Conservation (phyloP, 2,329 filamentous ascomycete genomes). For the Exophiala viscosa region DNA sequence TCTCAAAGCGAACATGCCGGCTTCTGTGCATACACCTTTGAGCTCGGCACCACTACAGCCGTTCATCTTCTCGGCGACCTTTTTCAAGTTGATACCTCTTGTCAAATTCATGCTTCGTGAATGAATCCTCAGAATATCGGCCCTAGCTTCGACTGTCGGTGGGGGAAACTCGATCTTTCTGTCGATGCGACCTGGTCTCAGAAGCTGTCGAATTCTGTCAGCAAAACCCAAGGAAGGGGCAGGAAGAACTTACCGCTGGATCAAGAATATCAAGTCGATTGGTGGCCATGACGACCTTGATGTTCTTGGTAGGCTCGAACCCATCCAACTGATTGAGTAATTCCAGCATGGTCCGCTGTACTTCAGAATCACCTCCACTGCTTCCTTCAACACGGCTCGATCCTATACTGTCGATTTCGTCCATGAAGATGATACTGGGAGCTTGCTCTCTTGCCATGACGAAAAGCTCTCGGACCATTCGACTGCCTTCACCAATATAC, state of each 20-base stretch:
- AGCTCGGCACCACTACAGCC: conserved; percentile 95
- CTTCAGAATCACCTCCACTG: conserved; percentile 92
- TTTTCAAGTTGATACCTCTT: conserved; percentile 91
- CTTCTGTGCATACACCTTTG: conserved; percentile 98
- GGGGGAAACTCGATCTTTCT: conserved; percentile 98
- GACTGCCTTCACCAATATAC: conserved; percentile 96
- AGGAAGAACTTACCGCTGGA: conserved; percentile 54
- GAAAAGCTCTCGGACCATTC: conserved; percentile 98
- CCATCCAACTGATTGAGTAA: conserved; percentile 97
- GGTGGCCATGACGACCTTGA: conserved; percentile 99
- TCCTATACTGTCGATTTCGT: conserved; percentile 98
- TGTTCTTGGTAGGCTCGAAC: conserved; percentile 99
- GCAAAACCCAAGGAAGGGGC: too few species aligned
- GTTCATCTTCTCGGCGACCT: conserved; percentile 99
- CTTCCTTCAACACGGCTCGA: conserved; percentile 95
- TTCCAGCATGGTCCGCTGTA: conserved; percentile 98
- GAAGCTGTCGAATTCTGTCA: conserved; percentile 43
- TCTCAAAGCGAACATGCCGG: conserved; percentile 94
- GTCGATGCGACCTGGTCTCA: conserved; percentile 96
- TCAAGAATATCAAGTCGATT: conserved; percentile 97
- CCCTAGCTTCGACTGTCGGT: conserved; percentile 90
- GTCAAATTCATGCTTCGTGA: conserved; percentile 98
- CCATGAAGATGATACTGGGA: conserved; percentile 99
- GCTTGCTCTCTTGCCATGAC: conserved; percentile 98
- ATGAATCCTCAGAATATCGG: conserved; percentile 93